These are phyloP conservation scores for Vitis vinifera DNA, from an alignment of 164 flowering plant genomes.

Conservation along the genomic window ASM3070453v1 NC_081808.1:4798001-4798500, in stretches of 20 bases:
- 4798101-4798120: slow-evolving; percentile 56
- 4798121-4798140: slow-evolving; percentile 47
- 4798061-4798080: slow-evolving; percentile 44
- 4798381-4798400: slow-evolving; percentile 54
- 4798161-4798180: slow-evolving; percentile 49
- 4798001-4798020: slow-evolving; percentile 39
- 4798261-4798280: no score
- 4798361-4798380: slow-evolving; percentile 41
- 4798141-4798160: slow-evolving; percentile 45
- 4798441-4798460: slow-evolving; percentile 38
- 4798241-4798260: no score
- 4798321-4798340: slow-evolving; percentile 50
- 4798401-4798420: slow-evolving; percentile 42
- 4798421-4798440: slow-evolving; percentile 37
- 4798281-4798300: not conserved
- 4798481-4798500: slow-evolving; percentile 29
- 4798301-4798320: slow-evolving; percentile 49
- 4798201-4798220: no score
- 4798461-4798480: slow-evolving; percentile 49
- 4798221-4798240: no score
- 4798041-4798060: slow-evolving; percentile 44
- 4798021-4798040: slow-evolving; percentile 28
- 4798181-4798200: slow-evolving; percentile 17
- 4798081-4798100: slow-evolving; percentile 31
- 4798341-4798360: slow-evolving; percentile 23